A percentile compares a stretch with the other conserved stretches of the same genome.
Evolutionary conservation across 2,329 filamentous ascomycete genomes (phyloP).

Genomic region (Byssoonygena ceratinophila): DNA sequence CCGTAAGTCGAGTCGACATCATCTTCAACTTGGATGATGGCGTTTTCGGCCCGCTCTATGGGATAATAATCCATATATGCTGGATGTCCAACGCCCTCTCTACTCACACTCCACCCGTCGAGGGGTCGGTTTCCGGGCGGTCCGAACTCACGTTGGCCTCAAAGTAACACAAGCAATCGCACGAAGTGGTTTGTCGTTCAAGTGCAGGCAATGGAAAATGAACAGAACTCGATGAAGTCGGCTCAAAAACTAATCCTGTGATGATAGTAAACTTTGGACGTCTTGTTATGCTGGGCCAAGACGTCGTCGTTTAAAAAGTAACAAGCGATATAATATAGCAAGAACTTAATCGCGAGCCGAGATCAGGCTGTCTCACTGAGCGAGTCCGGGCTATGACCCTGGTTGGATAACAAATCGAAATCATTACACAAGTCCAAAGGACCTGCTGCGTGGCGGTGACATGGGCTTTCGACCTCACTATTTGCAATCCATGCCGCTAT

Average conservation of each 20-base stretch:
- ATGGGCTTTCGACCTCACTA: neutral
- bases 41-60: neutral
- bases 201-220: too few species aligned
- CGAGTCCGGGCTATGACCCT: neutral
- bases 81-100: neutral
- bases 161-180: neutral
- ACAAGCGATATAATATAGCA: neutral
- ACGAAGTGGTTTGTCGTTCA: neutral
- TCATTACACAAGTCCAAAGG: too few species aligned
- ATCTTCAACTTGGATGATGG: slow-evolving; percentile 9
- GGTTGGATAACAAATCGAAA: neutral
- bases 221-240: neutral
- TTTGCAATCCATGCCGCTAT: neutral
- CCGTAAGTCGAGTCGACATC: slow-evolving; percentile 7
- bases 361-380: neutral
- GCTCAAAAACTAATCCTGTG: neutral
- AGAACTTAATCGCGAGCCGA: neutral
- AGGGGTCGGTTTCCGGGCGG: neutral
- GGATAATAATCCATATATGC: neutral
- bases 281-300: neutral
- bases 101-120: neutral
- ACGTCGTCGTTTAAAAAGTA: neutral
- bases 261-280: neutral
- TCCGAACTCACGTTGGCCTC: neutral
- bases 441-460: neutral